phyloP scores from a whole-genome alignment of 2,329 filamentous ascomycete species.

The Cercospora nicotianae region DNA sequence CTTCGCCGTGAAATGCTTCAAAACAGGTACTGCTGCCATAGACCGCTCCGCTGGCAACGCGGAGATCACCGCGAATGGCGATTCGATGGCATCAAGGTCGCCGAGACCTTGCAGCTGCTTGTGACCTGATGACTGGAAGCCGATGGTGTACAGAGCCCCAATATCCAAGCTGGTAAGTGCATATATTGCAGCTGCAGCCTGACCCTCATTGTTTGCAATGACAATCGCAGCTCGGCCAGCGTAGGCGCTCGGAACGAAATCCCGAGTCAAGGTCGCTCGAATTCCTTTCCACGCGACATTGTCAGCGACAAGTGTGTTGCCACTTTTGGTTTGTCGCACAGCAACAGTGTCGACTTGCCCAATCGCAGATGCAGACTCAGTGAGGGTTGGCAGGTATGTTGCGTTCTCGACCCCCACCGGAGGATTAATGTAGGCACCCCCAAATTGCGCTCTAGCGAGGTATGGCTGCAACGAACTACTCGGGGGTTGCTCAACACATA shows the following conservation, averaged over 20 bases:
- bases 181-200: constrained; percentile 76
- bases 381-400: constrained; percentile 64
- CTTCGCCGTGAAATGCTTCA: constrained; percentile 65
- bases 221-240: constrained; percentile 73
- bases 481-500: constrained; percentile 69
- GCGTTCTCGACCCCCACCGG: constrained; percentile 57
- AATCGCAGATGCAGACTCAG: constrained; percentile 74
- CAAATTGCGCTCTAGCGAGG: constrained; percentile 72
- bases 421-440: constrained; percentile 78
- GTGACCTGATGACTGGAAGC: constrained; percentile 60
- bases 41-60: constrained; percentile 77
- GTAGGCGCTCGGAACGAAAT: constrained; percentile 81
- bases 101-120: constrained; percentile 67
- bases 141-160: constrained; percentile 79
- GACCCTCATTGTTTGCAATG: constrained; percentile 69
- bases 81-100: constrained; percentile 74
- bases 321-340: constrained; percentile 54
- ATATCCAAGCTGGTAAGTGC: constrained; percentile 74
- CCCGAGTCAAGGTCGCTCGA: constrained; percentile 73
- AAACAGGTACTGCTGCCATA: constrained; percentile 71
- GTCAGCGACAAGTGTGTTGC: constrained; percentile 68
- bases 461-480: constrained; percentile 69
- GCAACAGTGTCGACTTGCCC: constrained; percentile 82
- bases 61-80: constrained; percentile 79
- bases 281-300: constrained; percentile 87